These are phyloP conservation scores for Reutealis trisperma DNA, from an alignment of 345 rosid species.

Conservation along the genomic window DNA sequence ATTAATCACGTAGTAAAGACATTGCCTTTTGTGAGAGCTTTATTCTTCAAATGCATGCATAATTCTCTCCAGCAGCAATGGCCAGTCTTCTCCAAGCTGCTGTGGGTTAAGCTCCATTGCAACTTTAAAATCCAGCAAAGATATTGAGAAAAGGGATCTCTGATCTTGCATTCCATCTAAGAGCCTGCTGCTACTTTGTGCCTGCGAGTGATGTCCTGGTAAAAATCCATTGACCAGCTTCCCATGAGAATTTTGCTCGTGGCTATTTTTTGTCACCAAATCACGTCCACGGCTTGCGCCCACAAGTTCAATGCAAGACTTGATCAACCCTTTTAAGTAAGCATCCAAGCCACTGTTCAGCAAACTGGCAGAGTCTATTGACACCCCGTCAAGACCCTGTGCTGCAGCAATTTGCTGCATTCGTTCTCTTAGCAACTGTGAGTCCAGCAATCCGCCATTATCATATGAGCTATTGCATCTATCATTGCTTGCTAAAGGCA, in stretches of 20 bases:
- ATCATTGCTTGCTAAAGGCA: slow-evolving; percentile 13
- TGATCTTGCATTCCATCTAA: slow-evolving; percentile 28
- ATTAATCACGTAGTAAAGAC: slow-evolving; percentile 5
- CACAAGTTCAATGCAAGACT: slow-evolving; percentile 43
- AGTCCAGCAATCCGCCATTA: slow-evolving; percentile 40
- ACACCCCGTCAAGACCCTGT: slow-evolving; percentile 47
- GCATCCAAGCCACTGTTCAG: slow-evolving; percentile 41
- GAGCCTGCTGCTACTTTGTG: slow-evolving; percentile 10
- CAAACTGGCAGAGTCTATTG: slow-evolving; percentile 44
- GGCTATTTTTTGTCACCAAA: slow-evolving; percentile 17
- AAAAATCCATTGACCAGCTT: slow-evolving; percentile 34
- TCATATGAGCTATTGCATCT: slow-evolving; percentile 26
- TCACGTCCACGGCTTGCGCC: slow-evolving; percentile 30
- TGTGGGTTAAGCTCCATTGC: slow-evolving; percentile 53
- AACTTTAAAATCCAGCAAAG: slow-evolving; percentile 40
- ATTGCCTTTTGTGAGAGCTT: slow-evolving; percentile 12
- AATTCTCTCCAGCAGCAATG: slow-evolving; percentile 50
- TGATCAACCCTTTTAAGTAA: slow-evolving; percentile 45
- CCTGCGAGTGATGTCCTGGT: slow-evolving; percentile 28
- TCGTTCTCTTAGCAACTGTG: slow-evolving; percentile 35
- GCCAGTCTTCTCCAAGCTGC: slow-evolving; percentile 55
- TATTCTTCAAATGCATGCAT: slow-evolving; percentile 24
- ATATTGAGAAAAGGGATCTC: slow-evolving; percentile 20
- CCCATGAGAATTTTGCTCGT: slow-evolving; percentile 24
- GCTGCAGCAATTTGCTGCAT: slow-evolving; percentile 44